Percentiles rank a stretch among this genome's conserved stretches.
These are phyloP conservation scores for Malassezia pachydermatis DNA, from an alignment of 1,284 basidiomycete genomes.

Conservation along the genomic window DNA sequence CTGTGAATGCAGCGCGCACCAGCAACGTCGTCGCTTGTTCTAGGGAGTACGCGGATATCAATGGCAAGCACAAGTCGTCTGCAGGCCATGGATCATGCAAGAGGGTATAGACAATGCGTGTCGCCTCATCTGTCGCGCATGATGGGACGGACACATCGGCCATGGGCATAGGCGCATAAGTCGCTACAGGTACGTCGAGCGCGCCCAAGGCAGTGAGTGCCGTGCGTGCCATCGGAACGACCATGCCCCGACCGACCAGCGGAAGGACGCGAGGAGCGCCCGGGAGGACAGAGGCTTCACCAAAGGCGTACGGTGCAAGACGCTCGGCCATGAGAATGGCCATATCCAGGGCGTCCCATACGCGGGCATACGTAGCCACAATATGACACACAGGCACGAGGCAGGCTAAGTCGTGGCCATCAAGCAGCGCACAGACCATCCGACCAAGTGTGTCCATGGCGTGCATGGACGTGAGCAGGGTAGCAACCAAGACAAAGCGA, in stretches of 20 bases:
- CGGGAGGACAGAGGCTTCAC: neutral
- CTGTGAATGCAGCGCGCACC: constrained; percentile 1
- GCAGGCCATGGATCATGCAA: too few relatives aligned
- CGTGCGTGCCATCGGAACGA: constrained; percentile 2
- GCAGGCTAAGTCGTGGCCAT: constrained; percentile 12
- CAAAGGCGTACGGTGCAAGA: constrained; percentile 11
- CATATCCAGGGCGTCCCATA: constrained; percentile 1
- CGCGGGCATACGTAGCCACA: constrained; percentile 6
- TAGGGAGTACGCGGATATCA: constrained; percentile 1
- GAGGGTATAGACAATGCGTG: neutral
- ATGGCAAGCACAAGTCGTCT: constrained; percentile 4
- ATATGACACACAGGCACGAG: constrained; percentile 12
- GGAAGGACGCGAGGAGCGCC: constrained; percentile 6
- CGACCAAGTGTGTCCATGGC: constrained; percentile 1
- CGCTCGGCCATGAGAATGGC: neutral
- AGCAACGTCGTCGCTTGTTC: constrained; percentile 1
- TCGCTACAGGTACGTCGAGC: neutral
- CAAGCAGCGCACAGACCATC: constrained; percentile 13
- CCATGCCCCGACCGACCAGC: constrained; percentile 11
- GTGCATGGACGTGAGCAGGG: constrained; percentile 5
- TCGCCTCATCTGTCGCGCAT: neutral
- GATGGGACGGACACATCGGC: neutral
- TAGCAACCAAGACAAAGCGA: constrained; percentile 1
- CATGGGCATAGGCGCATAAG: constrained; percentile 3
- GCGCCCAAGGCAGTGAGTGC: constrained; percentile 3